phyloP scores from a whole-genome alignment of 805 yeast genomes.

The Zygosaccharomyces kombuchaensis region DNA sequence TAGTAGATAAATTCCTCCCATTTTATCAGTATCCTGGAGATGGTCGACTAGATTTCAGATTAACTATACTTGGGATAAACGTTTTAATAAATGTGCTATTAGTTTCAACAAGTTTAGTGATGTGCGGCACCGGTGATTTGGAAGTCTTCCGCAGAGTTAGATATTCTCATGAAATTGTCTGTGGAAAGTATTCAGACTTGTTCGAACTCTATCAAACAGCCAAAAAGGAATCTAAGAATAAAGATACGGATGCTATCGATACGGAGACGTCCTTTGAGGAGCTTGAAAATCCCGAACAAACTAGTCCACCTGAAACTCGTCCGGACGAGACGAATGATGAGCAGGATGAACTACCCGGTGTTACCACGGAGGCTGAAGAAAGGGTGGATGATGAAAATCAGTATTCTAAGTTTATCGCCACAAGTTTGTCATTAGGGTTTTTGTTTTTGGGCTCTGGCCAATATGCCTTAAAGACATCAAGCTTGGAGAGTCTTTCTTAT shows the following conservation, averaged over 20 bases:
- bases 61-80: slow-evolving; percentile 48
- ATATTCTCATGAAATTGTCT: slow-evolving; percentile 55
- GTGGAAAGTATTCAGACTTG: slow-evolving; percentile 35
- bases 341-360: slow-evolving; percentile 5
- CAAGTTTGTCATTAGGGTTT: slow-evolving; percentile 80
- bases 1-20: slow-evolving; percentile 32
- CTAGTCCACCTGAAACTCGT: slow-evolving; percentile 2
- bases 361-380: slow-evolving; percentile 19
- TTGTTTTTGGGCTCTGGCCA: slow-evolving; percentile 91
- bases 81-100: slow-evolving; percentile 56
- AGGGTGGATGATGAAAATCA: slow-evolving; percentile 29
- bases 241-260: slow-evolving; percentile 4
- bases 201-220: slow-evolving; percentile 8
- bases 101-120: slow-evolving; percentile 63
- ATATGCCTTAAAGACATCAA: slow-evolving; percentile 64
- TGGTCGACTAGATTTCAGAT: slow-evolving; percentile 50
- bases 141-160: slow-evolving; percentile 70
- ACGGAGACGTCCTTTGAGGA: slow-evolving; percentile 4
- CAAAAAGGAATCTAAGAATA: background rate
- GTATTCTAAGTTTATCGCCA: slow-evolving; percentile 72
- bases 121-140: slow-evolving; percentile 91
- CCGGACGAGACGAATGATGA: slow-evolving; percentile 8
- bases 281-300: slow-evolving; percentile 2
- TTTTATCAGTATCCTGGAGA: slow-evolving; percentile 38
- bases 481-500: slow-evolving; percentile 37